Evolutionary conservation across 768 basidiomycete species (phyloP).

Genomic region (Ramaria sp.): DNA sequence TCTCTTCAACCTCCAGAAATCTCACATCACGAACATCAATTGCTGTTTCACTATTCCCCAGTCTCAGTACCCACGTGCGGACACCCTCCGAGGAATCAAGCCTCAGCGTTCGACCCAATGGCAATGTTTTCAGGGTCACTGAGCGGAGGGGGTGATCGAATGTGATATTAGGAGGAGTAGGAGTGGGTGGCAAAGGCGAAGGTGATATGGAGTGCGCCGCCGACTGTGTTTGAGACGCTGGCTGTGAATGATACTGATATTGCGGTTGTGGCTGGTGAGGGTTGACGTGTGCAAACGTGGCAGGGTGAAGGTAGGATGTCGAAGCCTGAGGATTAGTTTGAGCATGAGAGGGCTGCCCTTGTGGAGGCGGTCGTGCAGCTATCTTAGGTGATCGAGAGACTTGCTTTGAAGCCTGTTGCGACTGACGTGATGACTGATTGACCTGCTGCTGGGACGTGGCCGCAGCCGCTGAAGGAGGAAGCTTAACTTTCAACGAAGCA

Average conservation of each 20-base stretch:
- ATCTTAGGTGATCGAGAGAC: slow-evolving; percentile 24
- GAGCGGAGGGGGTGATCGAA: slow-evolving; percentile 20
- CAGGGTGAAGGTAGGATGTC: slow-evolving; percentile 37
- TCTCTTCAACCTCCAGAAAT: slow-evolving; percentile 10
- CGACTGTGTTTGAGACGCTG: slow-evolving; percentile 13
- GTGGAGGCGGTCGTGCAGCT: slow-evolving; percentile 21
- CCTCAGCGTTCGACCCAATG: slow-evolving; percentile 43
- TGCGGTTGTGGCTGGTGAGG: slow-evolving; percentile 15
- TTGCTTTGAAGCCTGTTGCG: slow-evolving; percentile 7
- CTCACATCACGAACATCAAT: slow-evolving; percentile 41
- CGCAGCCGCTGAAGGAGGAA: slow-evolving; percentile 10
- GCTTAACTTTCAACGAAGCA: slow-evolving; percentile 11
- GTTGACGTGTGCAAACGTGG: slow-evolving; percentile 13
- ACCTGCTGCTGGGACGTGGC: slow-evolving; percentile 13
- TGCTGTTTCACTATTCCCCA: slow-evolving; percentile 45
- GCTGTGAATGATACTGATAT: slow-evolving; percentile 19
- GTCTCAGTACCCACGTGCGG: slow-evolving; percentile 58
- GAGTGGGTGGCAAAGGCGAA: slow-evolving; percentile 4
- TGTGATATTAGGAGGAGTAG: slow-evolving; percentile 6
- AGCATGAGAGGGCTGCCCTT: slow-evolving; percentile 13
- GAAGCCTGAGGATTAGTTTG: slow-evolving; percentile 36
- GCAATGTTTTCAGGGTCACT: slow-evolving; percentile 45
- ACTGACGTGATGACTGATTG: slow-evolving; percentile 16
- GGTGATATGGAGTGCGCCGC: slow-evolving; percentile 9
- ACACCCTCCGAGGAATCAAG: slow-evolving; percentile 65